Percentiles rank a stretch among this genome's conserved stretches.
Conservation (phyloP, 805 yeast genomes). For the Barnettozyma pratensis region DNA sequence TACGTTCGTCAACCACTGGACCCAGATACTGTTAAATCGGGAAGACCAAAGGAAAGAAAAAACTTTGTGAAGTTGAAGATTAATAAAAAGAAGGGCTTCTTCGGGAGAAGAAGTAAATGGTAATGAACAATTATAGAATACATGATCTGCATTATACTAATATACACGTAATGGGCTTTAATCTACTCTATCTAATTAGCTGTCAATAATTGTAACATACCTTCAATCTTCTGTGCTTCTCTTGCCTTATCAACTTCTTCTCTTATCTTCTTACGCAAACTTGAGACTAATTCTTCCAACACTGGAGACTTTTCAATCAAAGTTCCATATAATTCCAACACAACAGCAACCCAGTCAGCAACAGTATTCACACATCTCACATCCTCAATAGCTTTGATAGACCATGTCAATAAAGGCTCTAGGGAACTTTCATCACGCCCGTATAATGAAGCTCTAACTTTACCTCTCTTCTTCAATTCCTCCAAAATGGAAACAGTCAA, state of each 20-base stretch:
- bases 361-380: conserved; percentile 55
- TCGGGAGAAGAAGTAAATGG: conserved; percentile 32
- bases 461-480: conserved; percentile 86
- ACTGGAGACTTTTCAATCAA: conserved; percentile 70
- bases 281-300: conserved; percentile 63
- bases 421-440: conserved; percentile 82
- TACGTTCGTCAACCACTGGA: conserved; percentile 19
- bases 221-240: conserved; percentile 86
- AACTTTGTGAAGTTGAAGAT: conserved; percentile 52
- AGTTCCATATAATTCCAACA: conserved; percentile 69
- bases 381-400: conserved; percentile 69
- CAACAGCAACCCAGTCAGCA: conserved; percentile 73
- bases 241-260: conserved; percentile 71
- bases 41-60: conserved; percentile 18
- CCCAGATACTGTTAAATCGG: conserved; percentile 28
- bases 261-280: conserved; percentile 56
- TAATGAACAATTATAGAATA: not conserved
- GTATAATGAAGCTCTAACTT: conserved; percentile 71
- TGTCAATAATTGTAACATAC: conserved; percentile 86
- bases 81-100: conserved; percentile 36
- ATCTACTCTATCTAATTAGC: conserved; percentile 25
- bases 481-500: conserved; percentile 75
- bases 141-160: not conserved
- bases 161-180: not conserved
- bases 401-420: conserved; percentile 86